Evolutionary conservation across 1,284 basidiomycete genomes (phyloP).

Genomic region (Meira nashicola): DNA sequence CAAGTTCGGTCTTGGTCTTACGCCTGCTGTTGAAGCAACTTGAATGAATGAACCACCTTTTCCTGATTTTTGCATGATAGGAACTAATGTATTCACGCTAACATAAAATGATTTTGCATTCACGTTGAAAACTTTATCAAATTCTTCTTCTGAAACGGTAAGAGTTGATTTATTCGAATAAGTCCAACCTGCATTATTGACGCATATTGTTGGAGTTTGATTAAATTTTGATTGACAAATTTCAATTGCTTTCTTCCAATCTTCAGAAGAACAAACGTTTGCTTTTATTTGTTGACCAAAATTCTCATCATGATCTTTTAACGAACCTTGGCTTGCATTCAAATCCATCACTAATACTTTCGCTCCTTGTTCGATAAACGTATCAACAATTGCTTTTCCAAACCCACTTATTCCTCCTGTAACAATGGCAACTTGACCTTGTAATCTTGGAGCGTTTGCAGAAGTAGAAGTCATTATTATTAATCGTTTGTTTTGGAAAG

Average conservation of each 20-base stretch:
- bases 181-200: conserved; percentile 37
- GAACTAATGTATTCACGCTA: conserved; percentile 18
- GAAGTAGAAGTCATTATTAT: no score
- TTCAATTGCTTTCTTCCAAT: conserved; percentile 10
- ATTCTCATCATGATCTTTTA: neutral
- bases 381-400: neutral
- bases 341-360: neutral
- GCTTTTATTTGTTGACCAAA: conserved; percentile 14
- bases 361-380: conserved; percentile 1
- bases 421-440: conserved; percentile 2
- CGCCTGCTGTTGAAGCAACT: conserved; percentile 20
- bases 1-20: conserved; percentile 23
- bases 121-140: conserved; percentile 21
- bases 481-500: no score
- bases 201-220: conserved; percentile 9
- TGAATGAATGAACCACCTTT: conserved; percentile 18
- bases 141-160: conserved; percentile 20
- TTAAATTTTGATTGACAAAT: conserved; percentile 8
- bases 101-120: conserved; percentile 27
- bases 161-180: conserved; percentile 24
- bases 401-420: conserved; percentile 1
- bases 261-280: conserved; percentile 14
- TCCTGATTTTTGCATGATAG: conserved; percentile 8
- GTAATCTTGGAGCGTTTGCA: neutral
- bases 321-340: neutral